phyloP scores from a whole-genome alignment of 1,284 basidiomycete genomes.

The Austroboletus niveus region DNA sequence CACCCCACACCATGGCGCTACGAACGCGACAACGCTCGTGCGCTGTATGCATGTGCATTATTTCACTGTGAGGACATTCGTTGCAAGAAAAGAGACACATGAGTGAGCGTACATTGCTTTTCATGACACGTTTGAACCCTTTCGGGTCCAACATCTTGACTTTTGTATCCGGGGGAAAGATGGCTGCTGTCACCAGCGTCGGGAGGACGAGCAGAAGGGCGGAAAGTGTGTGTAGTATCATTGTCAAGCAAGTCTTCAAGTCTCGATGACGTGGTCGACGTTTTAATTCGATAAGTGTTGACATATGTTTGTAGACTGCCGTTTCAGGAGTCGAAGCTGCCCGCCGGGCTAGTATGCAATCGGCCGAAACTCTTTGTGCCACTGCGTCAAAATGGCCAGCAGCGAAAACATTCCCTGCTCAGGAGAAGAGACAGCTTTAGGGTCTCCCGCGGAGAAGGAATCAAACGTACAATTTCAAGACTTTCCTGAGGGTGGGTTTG shows the following conservation, averaged over 20 bases:
- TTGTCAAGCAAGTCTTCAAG: constrained; percentile 3
- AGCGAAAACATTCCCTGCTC: too few relatives aligned
- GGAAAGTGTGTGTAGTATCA: constrained; percentile 23
- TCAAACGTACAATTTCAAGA: background rate
- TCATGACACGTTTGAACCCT: constrained; percentile 73
- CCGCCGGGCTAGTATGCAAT: too few relatives aligned
- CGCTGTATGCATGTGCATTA: constrained; percentile 44
- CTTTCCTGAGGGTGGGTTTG: constrained; percentile 28
- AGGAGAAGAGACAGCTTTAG: too few relatives aligned
- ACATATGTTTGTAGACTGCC: too few relatives aligned
- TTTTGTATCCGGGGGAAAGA: constrained; percentile 67
- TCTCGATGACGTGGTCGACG: too few relatives aligned
- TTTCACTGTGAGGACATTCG: background rate
- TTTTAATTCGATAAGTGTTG: too few relatives aligned
- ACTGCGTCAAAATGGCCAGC: too few relatives aligned
- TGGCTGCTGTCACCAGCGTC: constrained; percentile 61
- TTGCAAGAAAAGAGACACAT: background rate
- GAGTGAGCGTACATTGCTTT: constrained; percentile 60
- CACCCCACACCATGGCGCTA: constrained; percentile 89
- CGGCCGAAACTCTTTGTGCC: too few relatives aligned
- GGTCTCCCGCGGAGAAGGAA: too few relatives aligned
- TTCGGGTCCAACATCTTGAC: constrained; percentile 78
- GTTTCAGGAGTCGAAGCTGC: too few relatives aligned
- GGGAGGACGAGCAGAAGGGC: constrained; percentile 38
- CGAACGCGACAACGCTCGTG: constrained; percentile 82